Base-by-base conservation (phyloP, 352 stramenopile species). In the Phytophthora macrochlamydospora region DNA sequence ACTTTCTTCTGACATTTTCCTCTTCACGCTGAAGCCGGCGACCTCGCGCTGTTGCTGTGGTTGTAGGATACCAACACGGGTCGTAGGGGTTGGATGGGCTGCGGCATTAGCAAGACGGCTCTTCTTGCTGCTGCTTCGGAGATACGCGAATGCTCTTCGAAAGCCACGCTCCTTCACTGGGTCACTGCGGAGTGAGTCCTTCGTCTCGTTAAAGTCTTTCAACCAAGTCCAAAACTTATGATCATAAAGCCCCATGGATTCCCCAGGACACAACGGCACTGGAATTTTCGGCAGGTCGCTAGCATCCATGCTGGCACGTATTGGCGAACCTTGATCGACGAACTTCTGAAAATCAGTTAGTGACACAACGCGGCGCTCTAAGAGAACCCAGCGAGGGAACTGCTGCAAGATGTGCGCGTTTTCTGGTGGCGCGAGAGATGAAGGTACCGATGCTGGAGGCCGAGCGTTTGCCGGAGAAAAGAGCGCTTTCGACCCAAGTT, bases 181-280 rank as follows among this genome's bases (percentile, higher is more conserved):
- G 9, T 62, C 51, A 12, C 38, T 30, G 9, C 59, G 59, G 38
- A 76, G 44, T 37, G 63, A 65, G 32, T 69, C 53, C 13, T 76
- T 72, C 13, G 52, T 62, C 46, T 72, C 63, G 7, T 59, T 55
- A 40, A 29, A 69, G 4, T 51, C 24, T 12, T 43, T 57, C 29
- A 69, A 50, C 68, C 68, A 76, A 9, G 33, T 59, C 68, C 63
- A 76, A 46, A 76, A 76, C 2, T 54, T 52, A 52, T 72, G 63
- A 14, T 69, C 63, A 44, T 66, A 76, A 43, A 72, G 46, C 3
- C 68, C 63, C 54, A 72, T 73, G 8, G 62, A 69, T 31, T 76
- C 63, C 7, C 63, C 58, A 51, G 53, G 54, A 53, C 49, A 40
- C 18, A 76, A 51, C 33, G 68, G 68, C 9, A 73, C 53, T 42